Base-by-base conservation (phyloP, 257 asterid genomes). In the Solanum pimpinellifolium region DNA sequence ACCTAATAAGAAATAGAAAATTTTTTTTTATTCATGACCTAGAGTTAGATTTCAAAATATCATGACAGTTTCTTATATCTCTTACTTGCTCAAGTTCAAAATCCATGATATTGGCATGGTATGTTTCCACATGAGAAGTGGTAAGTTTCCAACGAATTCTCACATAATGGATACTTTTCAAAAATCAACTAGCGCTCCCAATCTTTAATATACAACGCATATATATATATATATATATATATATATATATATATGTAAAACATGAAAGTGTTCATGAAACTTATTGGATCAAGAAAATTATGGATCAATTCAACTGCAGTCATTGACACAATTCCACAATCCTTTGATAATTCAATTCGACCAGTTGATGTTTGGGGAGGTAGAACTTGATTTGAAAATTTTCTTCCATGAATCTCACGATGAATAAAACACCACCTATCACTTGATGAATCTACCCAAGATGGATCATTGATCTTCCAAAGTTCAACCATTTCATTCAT, bases 321-420 rank as follows among this genome's bases (percentile, higher is more conserved):
- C 92, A 93, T 90, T 82, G 91, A 86, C 68, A 96, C 96, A 90
- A 90, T 88, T 15, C 91, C 93, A 14, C 93, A 91, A 82, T 92
- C 93, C 84, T 90, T 94, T 1, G 98, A 94, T 13, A 98, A 96
- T 90, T 96, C 98, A 31, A 87, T 89, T 78, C 96, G 89, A 82
- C 93, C 89, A 70, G 87, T 90, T n/a, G 49, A 93, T 60, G 16
- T 86, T 86, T 75, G 29, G 86, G 91, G 21, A 90, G 60, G 78
- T 87, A 88, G 65, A 85, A 72, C 83, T 33, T 85, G 39, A 88
- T 89, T 92, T 47, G 95, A 93, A 44, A 89, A 94, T 72, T 88
- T 89, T 88, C 90, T 94, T 66, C 92, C 93, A 83, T 96, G 93
- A 78, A 89, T 89, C 33, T 92, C 94, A 16, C 85, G 88, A 76